These are phyloP conservation scores for Nemania diffusa DNA, from an alignment of 2,329 filamentous ascomycete species.

Conservation along the genomic window DNA sequence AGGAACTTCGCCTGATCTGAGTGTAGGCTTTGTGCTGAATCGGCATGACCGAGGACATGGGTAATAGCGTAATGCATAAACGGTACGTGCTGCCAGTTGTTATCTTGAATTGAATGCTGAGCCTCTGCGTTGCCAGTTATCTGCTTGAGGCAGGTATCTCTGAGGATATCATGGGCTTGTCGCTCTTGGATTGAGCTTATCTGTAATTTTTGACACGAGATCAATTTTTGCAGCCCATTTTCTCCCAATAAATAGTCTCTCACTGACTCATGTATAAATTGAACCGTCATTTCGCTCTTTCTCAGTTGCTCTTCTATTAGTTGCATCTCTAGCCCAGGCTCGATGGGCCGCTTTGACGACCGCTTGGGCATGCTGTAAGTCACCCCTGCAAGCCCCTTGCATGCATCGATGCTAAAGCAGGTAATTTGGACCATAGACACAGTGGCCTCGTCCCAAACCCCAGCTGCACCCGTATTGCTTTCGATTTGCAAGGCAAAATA, in stretches of 20 bases:
- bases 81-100: conserved; percentile 46
- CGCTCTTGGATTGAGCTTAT: conserved; percentile 47
- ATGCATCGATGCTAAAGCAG: conserved; percentile 54
- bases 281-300: too few species aligned
- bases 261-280: conserved; percentile 66
- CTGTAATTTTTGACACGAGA: conserved; percentile 27
- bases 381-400: conserved; percentile 62
- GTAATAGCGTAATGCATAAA: conserved; percentile 59
- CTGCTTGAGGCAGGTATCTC: conserved; percentile 56
- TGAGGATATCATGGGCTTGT: conserved; percentile 57
- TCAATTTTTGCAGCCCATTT: conserved; percentile 41
- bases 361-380: conserved; percentile 46
- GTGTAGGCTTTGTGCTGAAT: conserved; percentile 38
- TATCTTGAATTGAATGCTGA: conserved; percentile 24
- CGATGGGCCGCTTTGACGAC: too few species aligned
- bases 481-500: conserved; percentile 56
- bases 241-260: conserved; percentile 58
- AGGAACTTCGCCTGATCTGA: conserved; percentile 28
- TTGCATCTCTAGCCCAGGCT: too few species aligned
- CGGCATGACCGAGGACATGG: conserved; percentile 55
- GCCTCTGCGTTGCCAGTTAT: conserved; percentile 44
- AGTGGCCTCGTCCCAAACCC: conserved; percentile 42
- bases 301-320: too few species aligned
- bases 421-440: conserved; percentile 42
- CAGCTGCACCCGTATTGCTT: conserved; percentile 31